Conservation (phyloP, 176 grass and related monocot genomes). For the barley (Hordeum vulgare) region DNA sequence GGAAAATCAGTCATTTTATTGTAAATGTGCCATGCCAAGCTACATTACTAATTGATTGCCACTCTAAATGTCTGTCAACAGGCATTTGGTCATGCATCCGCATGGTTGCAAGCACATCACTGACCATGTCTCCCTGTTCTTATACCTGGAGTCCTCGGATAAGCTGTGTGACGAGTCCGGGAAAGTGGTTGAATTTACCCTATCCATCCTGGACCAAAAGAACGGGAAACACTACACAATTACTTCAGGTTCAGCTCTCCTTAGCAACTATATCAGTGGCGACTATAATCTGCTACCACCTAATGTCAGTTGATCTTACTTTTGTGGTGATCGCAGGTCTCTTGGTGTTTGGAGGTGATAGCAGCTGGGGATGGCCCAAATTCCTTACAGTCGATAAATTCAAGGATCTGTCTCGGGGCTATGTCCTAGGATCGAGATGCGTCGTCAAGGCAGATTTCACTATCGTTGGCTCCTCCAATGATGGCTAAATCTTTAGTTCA, state of each 20-base stretch:
- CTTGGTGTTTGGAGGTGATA: neutral
- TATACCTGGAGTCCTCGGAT: neutral
- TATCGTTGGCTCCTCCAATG: neutral
- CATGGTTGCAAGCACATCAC: neutral
- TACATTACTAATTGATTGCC: neutral
- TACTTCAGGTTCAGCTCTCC: neutral
- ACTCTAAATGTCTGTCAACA: conserved; percentile 11
- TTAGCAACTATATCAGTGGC: neutral
- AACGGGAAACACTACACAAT: neutral
- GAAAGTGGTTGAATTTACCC: neutral
- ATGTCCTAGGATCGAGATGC: neutral
- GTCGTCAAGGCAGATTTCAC: neutral
- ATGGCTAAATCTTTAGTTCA: neutral
- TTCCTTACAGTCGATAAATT: neutral
- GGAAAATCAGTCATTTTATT: neutral
- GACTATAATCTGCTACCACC: neutral
- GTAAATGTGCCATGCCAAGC: neutral
- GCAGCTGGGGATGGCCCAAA: neutral
- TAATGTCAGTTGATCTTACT: neutral
- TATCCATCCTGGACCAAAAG: conserved; percentile 3
- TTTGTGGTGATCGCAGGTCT: neutral
- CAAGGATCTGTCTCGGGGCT: neutral
- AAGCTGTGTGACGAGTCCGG: neutral
- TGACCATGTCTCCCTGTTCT: conserved; percentile 2
- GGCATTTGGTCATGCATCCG: conserved; percentile 8